Conservation (phyloP, 1,139 yeast species). For the Taphrina deformans region DNA sequence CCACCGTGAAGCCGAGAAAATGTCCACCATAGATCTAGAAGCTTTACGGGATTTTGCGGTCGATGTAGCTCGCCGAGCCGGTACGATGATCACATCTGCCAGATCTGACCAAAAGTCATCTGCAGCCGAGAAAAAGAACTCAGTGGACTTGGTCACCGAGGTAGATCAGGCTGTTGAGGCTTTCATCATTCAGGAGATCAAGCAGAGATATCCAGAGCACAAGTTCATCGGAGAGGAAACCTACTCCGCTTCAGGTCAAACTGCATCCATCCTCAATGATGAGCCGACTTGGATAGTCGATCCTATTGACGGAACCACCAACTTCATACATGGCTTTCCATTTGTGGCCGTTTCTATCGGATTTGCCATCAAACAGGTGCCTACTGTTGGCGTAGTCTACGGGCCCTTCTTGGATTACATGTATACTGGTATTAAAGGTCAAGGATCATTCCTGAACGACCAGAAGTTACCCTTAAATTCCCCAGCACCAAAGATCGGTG, state of each 20-base stretch:
- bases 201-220: constrained; percentile 50
- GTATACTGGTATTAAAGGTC: constrained; percentile 55
- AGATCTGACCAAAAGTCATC: constrained; percentile 39
- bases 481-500: constrained; percentile 41
- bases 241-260: constrained; percentile 47
- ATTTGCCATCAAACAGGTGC: constrained; percentile 52
- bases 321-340: constrained; percentile 61
- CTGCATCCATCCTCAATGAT: constrained; percentile 51
- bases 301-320: constrained; percentile 64
- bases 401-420: constrained; percentile 57
- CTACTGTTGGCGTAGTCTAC: constrained; percentile 61
- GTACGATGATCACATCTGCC: constrained; percentile 49
- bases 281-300: constrained; percentile 63
- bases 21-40: constrained; percentile 43
- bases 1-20: too few species aligned
- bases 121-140: constrained; percentile 37
- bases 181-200: constrained; percentile 49
- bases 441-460: constrained; percentile 54
- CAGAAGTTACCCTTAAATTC: constrained; percentile 48
- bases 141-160: constrained; percentile 61
- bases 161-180: constrained; percentile 58
- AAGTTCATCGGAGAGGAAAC: constrained; percentile 62
- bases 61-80: constrained; percentile 54
- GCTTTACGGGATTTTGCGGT: constrained; percentile 52
- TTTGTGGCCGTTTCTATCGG: constrained; percentile 62